These are phyloP conservation scores for Poteriospumella lacustris DNA, from an alignment of 108 stramenopile species.

Conservation along the genomic window DNA sequence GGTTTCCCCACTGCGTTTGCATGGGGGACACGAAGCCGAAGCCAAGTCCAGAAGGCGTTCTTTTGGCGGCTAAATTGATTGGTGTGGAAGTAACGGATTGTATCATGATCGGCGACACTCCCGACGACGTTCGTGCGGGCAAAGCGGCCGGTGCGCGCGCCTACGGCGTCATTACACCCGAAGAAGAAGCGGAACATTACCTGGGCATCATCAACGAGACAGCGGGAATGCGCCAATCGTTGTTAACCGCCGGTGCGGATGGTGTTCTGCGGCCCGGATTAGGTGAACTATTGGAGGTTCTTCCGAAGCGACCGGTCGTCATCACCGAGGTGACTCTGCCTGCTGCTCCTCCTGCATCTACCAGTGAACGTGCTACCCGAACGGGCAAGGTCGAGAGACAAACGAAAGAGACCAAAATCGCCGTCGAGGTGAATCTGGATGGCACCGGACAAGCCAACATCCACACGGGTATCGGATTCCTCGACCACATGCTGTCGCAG, in stretches of 20 bases:
- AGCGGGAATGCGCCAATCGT: constrained; percentile 11
- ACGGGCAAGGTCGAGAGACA: constrained; percentile 17
- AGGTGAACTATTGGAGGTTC: constrained; percentile 34
- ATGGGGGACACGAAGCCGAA: constrained; percentile 88
- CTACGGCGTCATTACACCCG: constrained; percentile 75
- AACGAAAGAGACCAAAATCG: constrained; percentile 52
- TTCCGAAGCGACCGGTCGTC: too few species aligned
- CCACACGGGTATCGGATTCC: constrained; percentile 68
- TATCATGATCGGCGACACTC: constrained; percentile 80
- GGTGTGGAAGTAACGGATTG: constrained; percentile 32
- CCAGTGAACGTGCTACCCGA: neutral
- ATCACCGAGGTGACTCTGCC: neutral
- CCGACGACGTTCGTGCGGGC: constrained; percentile 77
- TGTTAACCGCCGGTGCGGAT: constrained; percentile 35
- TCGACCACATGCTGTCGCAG: constrained; percentile 69
- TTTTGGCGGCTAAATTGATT: constrained; percentile 39
- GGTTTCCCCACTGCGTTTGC: constrained; percentile 66
- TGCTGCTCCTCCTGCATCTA: neutral
- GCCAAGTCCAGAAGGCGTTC: constrained; percentile 72
- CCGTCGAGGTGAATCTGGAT: constrained; percentile 42
- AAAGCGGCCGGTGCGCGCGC: constrained; percentile 63
- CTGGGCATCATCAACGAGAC: constrained; percentile 12
- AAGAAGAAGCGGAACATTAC: constrained; percentile 51
- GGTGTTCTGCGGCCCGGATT: constrained; percentile 38
- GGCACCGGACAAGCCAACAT: constrained; percentile 53